These are phyloP conservation scores for Calonectria multiphialidica DNA, from an alignment of 2,329 filamentous ascomycete species.

Conservation along the genomic window DNA sequence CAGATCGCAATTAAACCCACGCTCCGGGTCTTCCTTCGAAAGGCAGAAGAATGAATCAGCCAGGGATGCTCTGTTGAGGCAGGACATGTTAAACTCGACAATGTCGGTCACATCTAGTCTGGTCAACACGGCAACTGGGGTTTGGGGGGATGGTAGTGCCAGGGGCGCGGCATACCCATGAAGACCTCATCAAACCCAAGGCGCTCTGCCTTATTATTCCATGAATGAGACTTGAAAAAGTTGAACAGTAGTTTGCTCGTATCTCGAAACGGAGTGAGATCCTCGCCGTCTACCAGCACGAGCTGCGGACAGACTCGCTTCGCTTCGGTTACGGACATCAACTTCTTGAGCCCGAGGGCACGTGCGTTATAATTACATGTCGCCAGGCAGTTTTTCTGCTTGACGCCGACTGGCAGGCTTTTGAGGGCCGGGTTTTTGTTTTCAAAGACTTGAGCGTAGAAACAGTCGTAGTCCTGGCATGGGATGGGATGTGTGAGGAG, in stretches of 20 bases:
- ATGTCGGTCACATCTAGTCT: conserved; percentile 82
- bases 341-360: conserved; percentile 78
- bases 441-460: conserved; percentile 94
- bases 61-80: conserved; percentile 77
- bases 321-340: conserved; percentile 88
- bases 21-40: conserved; percentile 77
- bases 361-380: conserved; percentile 96
- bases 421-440: conserved; percentile 81
- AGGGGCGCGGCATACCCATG: conserved; percentile 51
- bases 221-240: conserved; percentile 79
- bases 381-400: conserved; percentile 93
- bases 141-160: not conserved
- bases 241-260: conserved; percentile 84
- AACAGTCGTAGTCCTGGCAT: conserved; percentile 83
- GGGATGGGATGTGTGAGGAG: conserved; percentile 26
- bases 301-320: conserved; percentile 85
- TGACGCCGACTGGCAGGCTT: conserved; percentile 81
- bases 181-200: conserved; percentile 91
- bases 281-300: conserved; percentile 88
- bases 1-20: conserved; percentile 86
- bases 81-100: conserved; percentile 81
- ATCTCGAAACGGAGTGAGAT: conserved; percentile 86
- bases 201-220: conserved; percentile 82
- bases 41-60: conserved; percentile 83
- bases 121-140: not conserved